Base-by-base conservation (phyloP, 371 early-diverging fungal genomes). In the Mortierella sp. region DNA sequence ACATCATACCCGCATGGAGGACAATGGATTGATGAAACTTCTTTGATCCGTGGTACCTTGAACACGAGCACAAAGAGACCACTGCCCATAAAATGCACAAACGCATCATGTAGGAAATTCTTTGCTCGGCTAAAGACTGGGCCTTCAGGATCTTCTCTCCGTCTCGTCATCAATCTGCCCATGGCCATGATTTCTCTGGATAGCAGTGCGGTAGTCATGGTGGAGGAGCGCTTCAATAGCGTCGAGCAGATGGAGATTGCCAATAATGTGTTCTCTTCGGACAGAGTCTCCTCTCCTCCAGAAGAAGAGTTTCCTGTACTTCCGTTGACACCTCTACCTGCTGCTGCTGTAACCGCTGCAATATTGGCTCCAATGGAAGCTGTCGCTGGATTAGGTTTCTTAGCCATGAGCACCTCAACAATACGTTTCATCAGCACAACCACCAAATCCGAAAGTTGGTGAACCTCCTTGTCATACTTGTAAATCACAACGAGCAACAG, bases 11-110 rank as follows among this genome's bases (percentile, higher is more conserved):
- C 10, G 12, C 6, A 42, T 42, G 3, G 18, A 42, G 16, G 38
- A 5, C 38, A 38, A 38, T 38, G 8, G 12, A 38, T 38, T n/a
- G n/a, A 38, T 12, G 38, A 38, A 5, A 8, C 16, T 12, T 18
- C 16, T 18, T 12, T 16, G 6, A 16, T 18, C 16, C 18, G 3
- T 16, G 42, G 6, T 50, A 74, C 76, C 79, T 88, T 88, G 51
- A 88, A 88, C 59, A 88, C 82, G 14, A 88, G 71, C 2, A 88
- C 84, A 72, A 88, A 88, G 31, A 88, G 72, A 23, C 89, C 89
- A 28, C 84, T 87, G 24, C 83, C 84, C 48, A 87, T 84, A 69
- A 88, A 88, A 9, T 84, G 83, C 19, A 85, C 78, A 48, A 88
- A 87, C 8, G 87, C 87, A 41, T 79, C 81, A 27, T 87, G 87